These are phyloP conservation scores for Monosporozyma aerobia DNA, from an alignment of 805 yeast species.

Conservation along the genomic window DNA sequence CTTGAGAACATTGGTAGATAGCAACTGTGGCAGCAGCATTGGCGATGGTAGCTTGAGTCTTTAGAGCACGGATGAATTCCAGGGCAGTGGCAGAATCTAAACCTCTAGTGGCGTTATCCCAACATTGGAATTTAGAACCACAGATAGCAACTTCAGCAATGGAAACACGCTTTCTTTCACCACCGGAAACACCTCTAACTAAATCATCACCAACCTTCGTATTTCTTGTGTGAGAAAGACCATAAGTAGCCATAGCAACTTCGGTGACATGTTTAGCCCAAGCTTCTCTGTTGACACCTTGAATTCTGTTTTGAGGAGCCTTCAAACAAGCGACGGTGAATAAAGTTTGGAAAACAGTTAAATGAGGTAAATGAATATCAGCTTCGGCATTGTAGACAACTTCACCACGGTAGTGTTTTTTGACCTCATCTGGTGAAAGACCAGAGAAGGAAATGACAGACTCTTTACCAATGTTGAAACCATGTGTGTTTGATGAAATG, in stretches of 20 bases:
- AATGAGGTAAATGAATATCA: slow-evolving; percentile 59
- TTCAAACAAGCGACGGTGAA: slow-evolving; percentile 50
- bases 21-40: slow-evolving; percentile 56
- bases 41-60: slow-evolving; percentile 47
- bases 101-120: slow-evolving; percentile 84
- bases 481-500: slow-evolving; percentile 50
- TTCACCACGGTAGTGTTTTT: slow-evolving; percentile 52
- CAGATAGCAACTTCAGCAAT: slow-evolving; percentile 69
- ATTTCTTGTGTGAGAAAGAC: slow-evolving; percentile 49
- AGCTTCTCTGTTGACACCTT: slow-evolving; percentile 44
- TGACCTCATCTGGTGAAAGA: slow-evolving; percentile 40
- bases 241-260: slow-evolving; percentile 48
- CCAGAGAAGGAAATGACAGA: slow-evolving; percentile 48
- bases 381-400: slow-evolving; percentile 63
- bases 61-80: slow-evolving; percentile 60
- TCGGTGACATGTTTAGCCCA: slow-evolving; percentile 47
- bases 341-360: slow-evolving; percentile 59
- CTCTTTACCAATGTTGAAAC: slow-evolving; percentile 41
- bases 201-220: slow-evolving; percentile 57
- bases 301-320: slow-evolving; percentile 55
- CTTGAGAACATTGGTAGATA: slow-evolving; percentile 61
- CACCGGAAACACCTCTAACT: slow-evolving; percentile 73
- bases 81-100: slow-evolving; percentile 78
- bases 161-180: slow-evolving; percentile 79
- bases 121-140: slow-evolving; percentile 55